Percentiles rank a stretch among this genome's conserved stretches.
phyloP scores from a whole-genome alignment of 495 filamentous ascomycete species.

The Penicillium subrubescens region DNA sequence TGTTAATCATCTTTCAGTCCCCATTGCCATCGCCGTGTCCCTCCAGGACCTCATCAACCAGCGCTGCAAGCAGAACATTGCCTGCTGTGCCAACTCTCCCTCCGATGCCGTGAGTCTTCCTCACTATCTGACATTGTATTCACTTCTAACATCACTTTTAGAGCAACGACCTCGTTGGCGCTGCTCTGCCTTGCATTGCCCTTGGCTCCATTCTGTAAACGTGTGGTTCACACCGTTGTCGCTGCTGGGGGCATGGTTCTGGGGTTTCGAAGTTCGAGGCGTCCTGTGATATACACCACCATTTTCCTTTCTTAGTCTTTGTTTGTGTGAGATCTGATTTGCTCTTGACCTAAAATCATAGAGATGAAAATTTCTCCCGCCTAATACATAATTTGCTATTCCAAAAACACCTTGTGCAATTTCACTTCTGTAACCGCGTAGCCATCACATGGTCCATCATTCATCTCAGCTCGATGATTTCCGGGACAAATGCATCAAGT shows the following conservation, averaged over 20 bases:
- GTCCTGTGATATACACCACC: conserved; percentile 21
- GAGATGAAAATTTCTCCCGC: conserved; percentile 15
- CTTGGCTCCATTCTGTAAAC: conserved; percentile 54
- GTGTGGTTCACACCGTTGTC: neutral
- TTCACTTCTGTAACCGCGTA: neutral
- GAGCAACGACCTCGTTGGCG: conserved; percentile 43
- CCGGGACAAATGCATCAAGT: neutral
- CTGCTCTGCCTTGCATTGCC: conserved; percentile 52
- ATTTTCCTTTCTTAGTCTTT: conserved; percentile 19
- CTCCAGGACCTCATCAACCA: conserved; percentile 48
- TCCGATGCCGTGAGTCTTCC: conserved; percentile 36
- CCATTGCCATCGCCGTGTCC: conserved; percentile 34
- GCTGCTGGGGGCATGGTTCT: neutral
- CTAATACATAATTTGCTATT: conserved; percentile 23
- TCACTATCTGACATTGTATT: neutral
- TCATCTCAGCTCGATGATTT: neutral
- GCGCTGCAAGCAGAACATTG: conserved; percentile 57
- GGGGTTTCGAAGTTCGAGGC: conserved; percentile 10
- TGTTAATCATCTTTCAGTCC: conserved; percentile 9
- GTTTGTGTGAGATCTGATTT: conserved; percentile 19
- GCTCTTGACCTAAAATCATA: conserved; percentile 10
- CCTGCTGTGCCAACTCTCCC: conserved; percentile 51
- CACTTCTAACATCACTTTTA: conserved; percentile 9
- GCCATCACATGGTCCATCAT: no score
- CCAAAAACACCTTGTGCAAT: neutral